phyloP scores from a whole-genome alignment of 1,284 basidiomycete species.

The Xerocomus nothofagi region DNA sequence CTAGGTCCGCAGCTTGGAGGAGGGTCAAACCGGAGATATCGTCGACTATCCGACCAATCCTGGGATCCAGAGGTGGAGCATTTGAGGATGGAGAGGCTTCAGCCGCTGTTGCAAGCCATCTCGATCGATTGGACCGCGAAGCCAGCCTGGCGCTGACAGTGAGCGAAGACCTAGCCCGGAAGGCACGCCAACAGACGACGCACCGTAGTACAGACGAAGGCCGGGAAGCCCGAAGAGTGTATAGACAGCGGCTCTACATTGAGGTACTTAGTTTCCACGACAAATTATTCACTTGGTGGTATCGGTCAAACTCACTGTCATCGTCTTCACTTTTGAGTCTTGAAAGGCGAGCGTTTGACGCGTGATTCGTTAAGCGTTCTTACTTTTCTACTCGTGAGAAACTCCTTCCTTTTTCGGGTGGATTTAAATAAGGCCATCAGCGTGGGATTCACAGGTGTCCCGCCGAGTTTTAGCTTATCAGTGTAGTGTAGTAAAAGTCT shows the following conservation, averaged over 20 bases:
- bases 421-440: no score
- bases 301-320: constrained; percentile 25
- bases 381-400: no score
- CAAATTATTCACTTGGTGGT: background rate
- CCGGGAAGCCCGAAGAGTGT: constrained; percentile 20
- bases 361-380: no score
- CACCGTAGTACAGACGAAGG: constrained; percentile 20
- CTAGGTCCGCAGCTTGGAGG: constrained; percentile 96
- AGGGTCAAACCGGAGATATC: constrained; percentile 90
- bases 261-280: background rate
- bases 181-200: background rate
- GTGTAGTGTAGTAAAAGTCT: no score
- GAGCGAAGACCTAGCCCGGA: background rate
- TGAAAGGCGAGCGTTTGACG: constrained; percentile 5
- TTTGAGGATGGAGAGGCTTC: constrained; percentile 42
- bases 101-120: constrained; percentile 49
- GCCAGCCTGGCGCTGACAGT: constrained; percentile 11
- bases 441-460: no score
- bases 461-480: no score
- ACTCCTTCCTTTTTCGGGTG: no score
- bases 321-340: constrained; percentile 18
- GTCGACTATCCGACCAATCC: constrained; percentile 86
- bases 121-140: constrained; percentile 32
- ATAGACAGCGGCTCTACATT: constrained; percentile 22
- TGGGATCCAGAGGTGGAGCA: constrained; percentile 60